Percentiles rank a stretch among this genome's conserved stretches.
These are phyloP conservation scores for Chalciporus sphaerocephalus DNA, from an alignment of 768 basidiomycete genomes.

Conservation along the genomic window DNA sequence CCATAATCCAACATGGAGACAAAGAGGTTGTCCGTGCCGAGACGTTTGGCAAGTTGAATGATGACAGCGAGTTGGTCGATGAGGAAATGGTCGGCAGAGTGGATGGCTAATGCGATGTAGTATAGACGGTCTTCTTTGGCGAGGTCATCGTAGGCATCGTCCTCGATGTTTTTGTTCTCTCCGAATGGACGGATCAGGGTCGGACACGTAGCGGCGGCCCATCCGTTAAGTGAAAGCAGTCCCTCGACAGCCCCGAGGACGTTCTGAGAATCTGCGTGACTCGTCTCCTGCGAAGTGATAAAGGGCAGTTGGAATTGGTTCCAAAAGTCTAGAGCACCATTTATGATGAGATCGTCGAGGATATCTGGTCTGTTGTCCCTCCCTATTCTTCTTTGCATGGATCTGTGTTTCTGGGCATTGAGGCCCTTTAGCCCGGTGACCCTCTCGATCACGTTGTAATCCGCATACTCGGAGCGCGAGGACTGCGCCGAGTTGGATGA, in stretches of 20 bases:
- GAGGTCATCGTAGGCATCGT: slow-evolving; percentile 83
- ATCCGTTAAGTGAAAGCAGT: slow-evolving; percentile 92
- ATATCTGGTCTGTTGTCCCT: slow-evolving; percentile 82
- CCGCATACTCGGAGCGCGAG: slow-evolving; percentile 41
- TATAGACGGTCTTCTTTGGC: slow-evolving; percentile 80
- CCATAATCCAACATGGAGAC: slow-evolving; percentile 98
- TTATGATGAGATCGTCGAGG: slow-evolving; percentile 65
- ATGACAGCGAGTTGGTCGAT: slow-evolving; percentile 98
- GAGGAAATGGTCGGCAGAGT: slow-evolving; percentile 98
- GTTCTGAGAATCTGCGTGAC: slow-evolving; percentile 85
- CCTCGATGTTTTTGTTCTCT: slow-evolving; percentile 71
- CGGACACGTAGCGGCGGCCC: slow-evolving; percentile 95
- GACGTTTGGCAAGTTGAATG: slow-evolving; percentile 87
- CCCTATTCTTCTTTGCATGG: slow-evolving; percentile 84
- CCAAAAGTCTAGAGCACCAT: slow-evolving; percentile 89
- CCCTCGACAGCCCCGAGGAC: slow-evolving; percentile 89
- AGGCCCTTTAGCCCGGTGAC: slow-evolving; percentile 63
- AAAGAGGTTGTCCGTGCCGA: slow-evolving; percentile 87
- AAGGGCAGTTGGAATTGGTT: slow-evolving; percentile 87
- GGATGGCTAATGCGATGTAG: slow-evolving; percentile 91
- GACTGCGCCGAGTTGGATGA: slow-evolving; percentile 14
- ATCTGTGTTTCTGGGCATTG: slow-evolving; percentile 84
- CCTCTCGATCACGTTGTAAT: slow-evolving; percentile 62
- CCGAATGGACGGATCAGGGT: slow-evolving; percentile 93
- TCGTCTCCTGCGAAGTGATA: slow-evolving; percentile 77